Conservation (phyloP, 1,139 yeast species). For the Taphrina wiesneri region DNA sequence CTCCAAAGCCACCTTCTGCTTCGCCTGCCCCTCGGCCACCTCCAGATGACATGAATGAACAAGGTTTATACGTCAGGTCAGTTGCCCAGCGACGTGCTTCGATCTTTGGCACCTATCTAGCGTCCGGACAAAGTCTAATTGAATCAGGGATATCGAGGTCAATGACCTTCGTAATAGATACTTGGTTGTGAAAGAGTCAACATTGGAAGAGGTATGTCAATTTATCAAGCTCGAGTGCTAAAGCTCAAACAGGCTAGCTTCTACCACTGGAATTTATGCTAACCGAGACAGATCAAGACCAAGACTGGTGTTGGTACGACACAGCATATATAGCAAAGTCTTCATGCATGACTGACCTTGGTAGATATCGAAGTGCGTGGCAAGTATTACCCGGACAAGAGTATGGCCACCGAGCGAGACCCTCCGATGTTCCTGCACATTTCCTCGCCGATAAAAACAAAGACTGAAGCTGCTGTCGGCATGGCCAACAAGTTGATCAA, state of each 20-base stretch:
- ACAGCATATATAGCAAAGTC: background rate
- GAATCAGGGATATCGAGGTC: slow-evolving; percentile 45
- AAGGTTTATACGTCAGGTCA: slow-evolving; percentile 19
- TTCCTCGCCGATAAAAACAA: slow-evolving; percentile 43
- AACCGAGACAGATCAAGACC: slow-evolving; percentile 31
- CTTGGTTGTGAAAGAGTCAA: slow-evolving; percentile 46
- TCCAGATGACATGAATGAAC: slow-evolving; percentile 21
- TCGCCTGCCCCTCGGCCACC: slow-evolving; percentile 16
- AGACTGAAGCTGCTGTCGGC: slow-evolving; percentile 45
- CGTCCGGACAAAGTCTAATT: slow-evolving; percentile 34
- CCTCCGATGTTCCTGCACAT: slow-evolving; percentile 47
- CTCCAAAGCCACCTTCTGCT: slow-evolving; percentile 19
- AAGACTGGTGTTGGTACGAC: slow-evolving; percentile 38
- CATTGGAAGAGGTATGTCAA: slow-evolving; percentile 41
- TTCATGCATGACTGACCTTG: background rate
- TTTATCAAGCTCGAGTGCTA: background rate
- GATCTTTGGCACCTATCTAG: too few relatives aligned
- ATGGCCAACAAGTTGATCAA: slow-evolving; percentile 45
- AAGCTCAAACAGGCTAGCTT: slow-evolving; percentile 22
- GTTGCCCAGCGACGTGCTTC: background rate
- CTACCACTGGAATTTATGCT: background rate
- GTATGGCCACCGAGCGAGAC: slow-evolving; percentile 45
- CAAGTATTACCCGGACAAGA: slow-evolving; percentile 47
- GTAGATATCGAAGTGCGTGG: slow-evolving; percentile 46
- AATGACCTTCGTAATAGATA: slow-evolving; percentile 49